Evolutionary conservation across 2,329 filamentous ascomycete genomes (phyloP), one percentile per base, ranked within the genome.

Genomic region (Fusarium heterosporum): DNA sequence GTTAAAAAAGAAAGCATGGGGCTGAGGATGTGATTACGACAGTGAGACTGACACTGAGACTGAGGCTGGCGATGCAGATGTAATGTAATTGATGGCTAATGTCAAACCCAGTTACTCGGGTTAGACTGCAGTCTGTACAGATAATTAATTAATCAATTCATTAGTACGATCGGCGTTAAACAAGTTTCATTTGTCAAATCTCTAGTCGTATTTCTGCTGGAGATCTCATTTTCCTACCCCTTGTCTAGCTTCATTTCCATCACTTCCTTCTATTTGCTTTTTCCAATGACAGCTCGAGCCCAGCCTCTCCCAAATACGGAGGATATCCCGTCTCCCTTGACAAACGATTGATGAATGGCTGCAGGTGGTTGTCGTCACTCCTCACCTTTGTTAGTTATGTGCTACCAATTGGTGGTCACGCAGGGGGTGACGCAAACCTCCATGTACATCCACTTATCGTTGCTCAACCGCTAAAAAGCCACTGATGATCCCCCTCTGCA

Each of bases 201-300:
- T 40, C 17, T 62, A 55, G 56, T 43, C 45, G 42, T 26, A 55
- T 67, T 57, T 66, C 40, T 36, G 29, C 45, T 64, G 59, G 64
- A 50, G 48, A 64, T 68, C 59, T 67, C 64, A 68, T 68, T 67
- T 62, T 68, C 63, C 58, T 52, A 39, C n/a, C 52, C 64, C 58
- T 29, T 64, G 53, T 41, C 26, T 60, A 51, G 45, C 40, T 36
- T 29, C 63, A 34, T 48, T 59, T 41, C 36, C 32, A 14, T 55
- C 60, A 30, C 13, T 26, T 38, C 47, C 22, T 49, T 34, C 39
- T 40, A 22, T 25, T 61, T 61, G 17, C 34, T 62, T 62, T 45
- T 62, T 47, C n/a, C 39, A n/a, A 39, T 32, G 34, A 26, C 43
- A 42, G 40, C 10, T 26, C 6, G n/a, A 32, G 36, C 59, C 59